Percentiles rank a stretch among this genome's conserved stretches.
Conservation (phyloP, 345 rosid species). For the Salix udensis region DNA sequence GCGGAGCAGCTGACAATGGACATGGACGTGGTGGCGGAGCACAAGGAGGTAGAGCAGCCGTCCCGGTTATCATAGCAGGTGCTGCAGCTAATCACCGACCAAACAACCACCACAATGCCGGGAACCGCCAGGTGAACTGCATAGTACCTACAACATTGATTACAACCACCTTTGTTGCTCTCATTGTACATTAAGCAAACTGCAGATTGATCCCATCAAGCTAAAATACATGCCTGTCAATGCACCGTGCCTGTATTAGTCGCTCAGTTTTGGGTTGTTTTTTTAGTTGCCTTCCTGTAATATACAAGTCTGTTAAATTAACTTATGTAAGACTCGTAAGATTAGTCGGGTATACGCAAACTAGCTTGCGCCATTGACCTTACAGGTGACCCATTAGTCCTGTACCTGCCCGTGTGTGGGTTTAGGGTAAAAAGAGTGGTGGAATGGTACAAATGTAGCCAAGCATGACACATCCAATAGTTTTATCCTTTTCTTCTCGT, state of each 20-base stretch:
- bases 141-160: neutral
- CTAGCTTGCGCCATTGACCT: too few relatives aligned
- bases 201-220: neutral
- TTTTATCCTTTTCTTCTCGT: neutral
- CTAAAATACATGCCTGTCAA: neutral
- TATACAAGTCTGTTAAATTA: neutral
- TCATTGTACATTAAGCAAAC: neutral
- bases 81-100: constrained; percentile 28
- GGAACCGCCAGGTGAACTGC: constrained; percentile 1
- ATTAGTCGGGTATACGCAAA: too few relatives aligned
- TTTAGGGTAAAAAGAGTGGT: too few relatives aligned
- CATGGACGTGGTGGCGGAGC: neutral
- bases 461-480: neutral
- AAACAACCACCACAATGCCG: constrained; percentile 8
- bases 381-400: too few relatives aligned
- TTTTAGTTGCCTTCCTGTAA: neutral
- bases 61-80: constrained; percentile 23
- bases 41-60: constrained; percentile 4
- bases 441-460: too few relatives aligned
- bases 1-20: neutral
- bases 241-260: neutral
- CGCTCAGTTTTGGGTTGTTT: neutral
- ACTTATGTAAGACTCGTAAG: too few relatives aligned
- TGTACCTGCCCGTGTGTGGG: too few relatives aligned
- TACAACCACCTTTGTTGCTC: neutral